phyloP scores from a whole-genome alignment of 1,284 basidiomycete genomes.

The Bjerkandera adusta region DNA sequence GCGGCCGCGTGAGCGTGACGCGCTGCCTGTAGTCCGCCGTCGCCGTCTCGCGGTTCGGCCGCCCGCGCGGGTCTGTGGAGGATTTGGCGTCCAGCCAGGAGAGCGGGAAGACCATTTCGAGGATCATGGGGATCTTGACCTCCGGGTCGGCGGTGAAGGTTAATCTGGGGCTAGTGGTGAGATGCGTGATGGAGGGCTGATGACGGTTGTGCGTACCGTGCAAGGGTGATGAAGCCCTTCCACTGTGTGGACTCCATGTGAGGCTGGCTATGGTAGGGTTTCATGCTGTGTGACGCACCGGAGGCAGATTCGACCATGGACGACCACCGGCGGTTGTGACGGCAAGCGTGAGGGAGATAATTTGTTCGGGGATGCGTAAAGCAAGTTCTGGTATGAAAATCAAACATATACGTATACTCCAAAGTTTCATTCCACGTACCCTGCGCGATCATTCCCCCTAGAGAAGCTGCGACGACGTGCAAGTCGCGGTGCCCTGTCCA shows the following conservation, averaged over 20 bases:
- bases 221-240: constrained; percentile 41
- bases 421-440: constrained; percentile 36
- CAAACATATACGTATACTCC: neutral
- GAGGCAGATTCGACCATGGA: constrained; percentile 55
- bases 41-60: neutral
- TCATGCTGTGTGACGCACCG: constrained; percentile 34
- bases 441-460: constrained; percentile 88
- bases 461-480: constrained; percentile 75
- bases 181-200: neutral
- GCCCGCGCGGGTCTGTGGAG: constrained; percentile 36
- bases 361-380: constrained; percentile 61
- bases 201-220: constrained; percentile 23
- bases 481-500: constrained; percentile 50
- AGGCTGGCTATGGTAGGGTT: neutral
- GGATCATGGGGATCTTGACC: constrained; percentile 49
- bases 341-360: constrained; percentile 62
- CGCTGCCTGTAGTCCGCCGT: constrained; percentile 51
- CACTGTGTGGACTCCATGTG: constrained; percentile 31
- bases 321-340: constrained; percentile 72
- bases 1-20: constrained; percentile 54
- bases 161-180: constrained; percentile 27
- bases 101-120: constrained; percentile 62
- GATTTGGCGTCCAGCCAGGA: constrained; percentile 56
- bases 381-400: constrained; percentile 51
- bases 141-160: constrained; percentile 48